phyloP scores from a whole-genome alignment of 1,139 yeast genomes.

The Taphrina betulina region DNA sequence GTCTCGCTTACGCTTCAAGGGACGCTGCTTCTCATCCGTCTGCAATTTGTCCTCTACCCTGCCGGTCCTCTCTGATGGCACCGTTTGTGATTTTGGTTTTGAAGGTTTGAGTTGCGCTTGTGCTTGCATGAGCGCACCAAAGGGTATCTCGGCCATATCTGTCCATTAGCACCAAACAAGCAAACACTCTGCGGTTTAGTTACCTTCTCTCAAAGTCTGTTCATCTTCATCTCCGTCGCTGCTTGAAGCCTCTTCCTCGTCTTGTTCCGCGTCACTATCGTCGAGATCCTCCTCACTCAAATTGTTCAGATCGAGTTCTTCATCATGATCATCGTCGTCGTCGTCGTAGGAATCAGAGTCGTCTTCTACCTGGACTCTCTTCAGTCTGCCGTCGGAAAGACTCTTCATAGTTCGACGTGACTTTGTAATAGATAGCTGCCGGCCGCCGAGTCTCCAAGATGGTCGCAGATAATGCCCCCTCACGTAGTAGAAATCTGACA shows the following conservation, averaged over 20 bases:
- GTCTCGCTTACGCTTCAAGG: conserved; percentile 21
- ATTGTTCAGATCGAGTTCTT: conserved; percentile 7
- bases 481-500: too few relatives aligned
- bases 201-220: conserved; percentile 1
- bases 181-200: neutral
- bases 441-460: neutral
- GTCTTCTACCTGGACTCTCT: conserved; percentile 7
- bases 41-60: neutral
- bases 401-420: conserved; percentile 6
- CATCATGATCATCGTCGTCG: neutral
- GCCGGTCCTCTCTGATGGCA: neutral
- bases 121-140: conserved; percentile 7
- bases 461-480: neutral
- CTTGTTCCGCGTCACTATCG: conserved; percentile 14
- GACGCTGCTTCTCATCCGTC: neutral
- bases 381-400: conserved; percentile 1
- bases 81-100: neutral
- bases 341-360: conserved; percentile 1
- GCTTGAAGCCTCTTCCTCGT: neutral
- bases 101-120: neutral
- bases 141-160: conserved; percentile 19
- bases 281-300: conserved; percentile 26
- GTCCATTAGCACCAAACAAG: neutral
- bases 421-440: neutral
- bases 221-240: neutral